Evolutionary conservation across 306 rosid genomes (phyloP).

Genomic region (Quercus robur): DNA sequence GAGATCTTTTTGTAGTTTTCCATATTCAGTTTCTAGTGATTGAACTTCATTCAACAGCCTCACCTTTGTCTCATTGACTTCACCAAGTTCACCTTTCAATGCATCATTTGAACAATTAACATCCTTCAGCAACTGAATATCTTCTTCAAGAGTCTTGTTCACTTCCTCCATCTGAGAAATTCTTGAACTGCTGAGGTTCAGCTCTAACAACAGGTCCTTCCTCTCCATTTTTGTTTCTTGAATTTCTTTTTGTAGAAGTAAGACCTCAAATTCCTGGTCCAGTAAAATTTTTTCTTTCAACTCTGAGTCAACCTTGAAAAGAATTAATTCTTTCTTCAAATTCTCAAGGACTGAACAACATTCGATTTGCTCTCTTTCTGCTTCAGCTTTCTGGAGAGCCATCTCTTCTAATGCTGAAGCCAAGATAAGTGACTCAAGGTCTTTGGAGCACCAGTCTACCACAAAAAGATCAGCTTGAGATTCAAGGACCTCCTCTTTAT

Average conservation of each 20-base stretch:
- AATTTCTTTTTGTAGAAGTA: constrained; percentile 33
- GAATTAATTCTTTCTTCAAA: constrained; percentile 46
- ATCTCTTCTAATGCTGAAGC: constrained; percentile 49
- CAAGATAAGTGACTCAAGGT: constrained; percentile 61
- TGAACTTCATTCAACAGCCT: constrained; percentile 41
- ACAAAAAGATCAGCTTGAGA: constrained; percentile 54
- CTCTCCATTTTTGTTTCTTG: constrained; percentile 38
- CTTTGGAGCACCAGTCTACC: constrained; percentile 57
- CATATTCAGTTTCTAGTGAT: constrained; percentile 50
- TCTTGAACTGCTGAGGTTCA: constrained; percentile 36
- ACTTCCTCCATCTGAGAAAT: constrained; percentile 38
- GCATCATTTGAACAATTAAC: constrained; percentile 39
- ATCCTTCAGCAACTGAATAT: constrained; percentile 40
- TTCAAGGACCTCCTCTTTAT: constrained; percentile 46
- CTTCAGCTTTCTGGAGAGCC: constrained; percentile 34
- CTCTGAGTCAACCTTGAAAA: constrained; percentile 50
- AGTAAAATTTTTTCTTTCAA: constrained; percentile 38
- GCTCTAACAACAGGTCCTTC: constrained; percentile 35
- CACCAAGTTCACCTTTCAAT: constrained; percentile 45
- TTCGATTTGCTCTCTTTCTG: constrained; percentile 41
- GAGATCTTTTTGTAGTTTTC: constrained; percentile 29
- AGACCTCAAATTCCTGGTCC: constrained; percentile 54
- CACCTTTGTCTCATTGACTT: constrained; percentile 35
- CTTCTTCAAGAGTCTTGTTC: constrained; percentile 46
- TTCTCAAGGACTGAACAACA: constrained; percentile 39